These are phyloP conservation scores for Zea mays DNA, from an alignment of 176 grass and related monocot genomes.

Conservation along the genomic window DNA sequence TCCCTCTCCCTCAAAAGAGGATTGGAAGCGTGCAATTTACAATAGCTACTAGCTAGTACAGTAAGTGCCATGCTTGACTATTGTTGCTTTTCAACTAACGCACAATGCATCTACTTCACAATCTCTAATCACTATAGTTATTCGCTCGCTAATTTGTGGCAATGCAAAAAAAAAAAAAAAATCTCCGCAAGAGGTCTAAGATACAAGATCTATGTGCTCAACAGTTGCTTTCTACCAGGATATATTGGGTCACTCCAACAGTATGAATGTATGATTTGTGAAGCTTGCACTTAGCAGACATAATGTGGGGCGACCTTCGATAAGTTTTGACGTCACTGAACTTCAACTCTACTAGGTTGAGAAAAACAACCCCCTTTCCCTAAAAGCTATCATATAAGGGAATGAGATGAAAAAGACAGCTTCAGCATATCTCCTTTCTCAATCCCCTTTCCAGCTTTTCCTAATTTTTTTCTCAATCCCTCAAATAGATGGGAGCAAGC, in stretches of 20 bases:
- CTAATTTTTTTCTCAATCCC: no score
- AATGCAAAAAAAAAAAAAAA: neutral
- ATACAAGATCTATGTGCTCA: slow-evolving; percentile 4
- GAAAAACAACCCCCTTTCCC: no score
- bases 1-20: neutral
- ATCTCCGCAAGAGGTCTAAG: neutral
- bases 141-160: neutral
- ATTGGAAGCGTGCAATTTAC: neutral
- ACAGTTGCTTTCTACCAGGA: slow-evolving; percentile 23
- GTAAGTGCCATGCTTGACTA: neutral
- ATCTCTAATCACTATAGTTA: neutral
- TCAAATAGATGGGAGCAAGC: no score
- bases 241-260: neutral
- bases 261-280: slow-evolving; percentile 21
- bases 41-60: neutral
- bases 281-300: slow-evolving; percentile 10
- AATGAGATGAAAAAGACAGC: no score
- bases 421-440: no score
- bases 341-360: no score
- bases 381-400: no score
- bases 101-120: slow-evolving; percentile 16
- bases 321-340: neutral
- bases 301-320: neutral
- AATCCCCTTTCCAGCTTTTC: no score
- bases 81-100: neutral